Percentiles rank a stretch among this genome's conserved stretches.
These are phyloP conservation scores for Magnaporthiopsis poae DNA, from an alignment of 2,329 filamentous ascomycete genomes.

Conservation along the genomic window DNA sequence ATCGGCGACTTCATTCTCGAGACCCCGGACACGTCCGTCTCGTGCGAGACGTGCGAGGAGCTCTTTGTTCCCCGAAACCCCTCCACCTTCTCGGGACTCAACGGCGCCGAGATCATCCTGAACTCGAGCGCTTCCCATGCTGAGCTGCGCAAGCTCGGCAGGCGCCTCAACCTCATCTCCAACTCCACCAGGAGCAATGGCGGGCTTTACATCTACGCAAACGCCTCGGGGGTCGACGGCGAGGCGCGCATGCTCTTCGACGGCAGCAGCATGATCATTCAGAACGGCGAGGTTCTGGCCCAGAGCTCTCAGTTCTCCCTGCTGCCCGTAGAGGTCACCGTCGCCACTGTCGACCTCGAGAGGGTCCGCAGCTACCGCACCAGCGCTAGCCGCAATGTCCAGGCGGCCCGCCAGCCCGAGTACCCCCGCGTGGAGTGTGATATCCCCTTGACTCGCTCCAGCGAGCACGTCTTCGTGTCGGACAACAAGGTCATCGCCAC, in stretches of 20 bases:
- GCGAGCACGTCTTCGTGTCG: conserved; percentile 18
- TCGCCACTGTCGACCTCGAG: conserved; percentile 14
- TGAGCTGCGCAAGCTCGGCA: conserved; percentile 56
- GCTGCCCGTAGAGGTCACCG: conserved; percentile 13
- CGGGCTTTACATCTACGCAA: conserved; percentile 43
- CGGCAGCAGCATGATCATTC: conserved; percentile 14
- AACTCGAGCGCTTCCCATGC: conserved; percentile 24
- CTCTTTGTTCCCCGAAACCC: conserved; percentile 21
- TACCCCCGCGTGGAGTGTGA: conserved; percentile 15
- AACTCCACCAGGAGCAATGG: conserved; percentile 55
- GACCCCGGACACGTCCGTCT: conserved; percentile 29
- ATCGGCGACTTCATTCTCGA: conserved; percentile 32
- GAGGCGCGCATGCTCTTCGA: conserved; percentile 33
- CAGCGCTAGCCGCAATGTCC: conserved; percentile 13
- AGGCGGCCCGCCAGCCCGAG: conserved; percentile 14
- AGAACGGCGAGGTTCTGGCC: conserved; percentile 14
- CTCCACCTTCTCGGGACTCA: conserved; percentile 12
- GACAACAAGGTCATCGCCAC: conserved; percentile 9
- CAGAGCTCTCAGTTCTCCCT: conserved; percentile 15
- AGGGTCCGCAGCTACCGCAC: conserved; percentile 14
- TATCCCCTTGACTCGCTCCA: conserved; percentile 15
- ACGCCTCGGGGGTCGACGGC: conserved; percentile 22
- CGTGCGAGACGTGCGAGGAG: conserved; percentile 32
- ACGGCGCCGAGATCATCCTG: conserved; percentile 19
- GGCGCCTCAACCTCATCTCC: conserved; percentile 52